Evolutionary conservation across 495 filamentous ascomycete genomes (phyloP).

Genomic region (Mycothermus thermophilus): DNA sequence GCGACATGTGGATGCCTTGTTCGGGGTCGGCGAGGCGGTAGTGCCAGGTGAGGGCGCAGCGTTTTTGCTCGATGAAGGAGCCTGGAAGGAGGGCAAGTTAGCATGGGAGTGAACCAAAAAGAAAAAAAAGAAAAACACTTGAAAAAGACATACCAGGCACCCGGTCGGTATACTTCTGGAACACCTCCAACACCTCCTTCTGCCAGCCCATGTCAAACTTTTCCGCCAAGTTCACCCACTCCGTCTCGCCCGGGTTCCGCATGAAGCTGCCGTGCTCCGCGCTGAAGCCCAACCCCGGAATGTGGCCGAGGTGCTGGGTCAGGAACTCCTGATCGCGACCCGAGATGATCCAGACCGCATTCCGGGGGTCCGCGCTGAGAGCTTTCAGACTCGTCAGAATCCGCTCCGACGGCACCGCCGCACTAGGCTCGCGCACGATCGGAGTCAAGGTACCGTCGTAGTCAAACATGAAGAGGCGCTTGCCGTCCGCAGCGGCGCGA

Average conservation of each 20-base stretch:
- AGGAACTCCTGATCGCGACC: conserved; percentile 85
- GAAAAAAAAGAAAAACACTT: background rate
- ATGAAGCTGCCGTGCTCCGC: conserved; percentile 96
- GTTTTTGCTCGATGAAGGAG: conserved; percentile 84
- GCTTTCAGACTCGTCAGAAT: conserved; percentile 64
- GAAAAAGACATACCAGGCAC: conserved; percentile 47
- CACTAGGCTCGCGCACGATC: conserved; percentile 77
- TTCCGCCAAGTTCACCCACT: conserved; percentile 80
- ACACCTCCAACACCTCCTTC: conserved; percentile 60
- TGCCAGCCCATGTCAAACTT: conserved; percentile 82
- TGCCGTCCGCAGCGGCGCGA: conserved; percentile 46
- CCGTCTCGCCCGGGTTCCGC: conserved; percentile 50
- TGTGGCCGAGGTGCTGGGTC: conserved; percentile 74
- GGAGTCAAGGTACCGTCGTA: conserved; percentile 97
- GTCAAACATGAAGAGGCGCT: conserved; percentile 91
- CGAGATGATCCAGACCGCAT: conserved; percentile 95
- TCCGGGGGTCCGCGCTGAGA: conserved; percentile 64
- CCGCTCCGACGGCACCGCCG: conserved; percentile 73
- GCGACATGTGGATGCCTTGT: conserved; percentile 59
- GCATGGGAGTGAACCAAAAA: too few relatives aligned
- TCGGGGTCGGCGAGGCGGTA: conserved; percentile 83
- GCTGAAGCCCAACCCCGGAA: conserved; percentile 68
- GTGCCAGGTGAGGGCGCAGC: conserved; percentile 90
- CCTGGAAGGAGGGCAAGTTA: conserved; percentile 33
- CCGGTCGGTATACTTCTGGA: conserved; percentile 70